Evolutionary conservation across 2,329 filamentous ascomycete genomes (phyloP).

Genomic region (Botrytis elliptica): DNA sequence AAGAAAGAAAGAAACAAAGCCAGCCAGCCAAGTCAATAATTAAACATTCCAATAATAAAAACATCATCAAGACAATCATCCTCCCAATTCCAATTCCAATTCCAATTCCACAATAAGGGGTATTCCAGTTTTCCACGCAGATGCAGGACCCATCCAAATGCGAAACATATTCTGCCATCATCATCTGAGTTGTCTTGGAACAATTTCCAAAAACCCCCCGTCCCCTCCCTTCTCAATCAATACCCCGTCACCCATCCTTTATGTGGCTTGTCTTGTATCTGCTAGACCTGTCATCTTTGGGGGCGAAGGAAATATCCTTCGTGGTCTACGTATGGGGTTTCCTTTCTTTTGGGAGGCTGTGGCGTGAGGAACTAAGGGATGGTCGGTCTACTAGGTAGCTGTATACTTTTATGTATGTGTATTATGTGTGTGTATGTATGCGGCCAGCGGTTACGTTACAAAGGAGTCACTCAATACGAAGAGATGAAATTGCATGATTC

Average conservation of each 20-base stretch:
- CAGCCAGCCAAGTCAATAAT: not conserved
- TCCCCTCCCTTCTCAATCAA: too few species aligned
- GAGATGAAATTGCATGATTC: not conserved
- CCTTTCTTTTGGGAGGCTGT: not conserved
- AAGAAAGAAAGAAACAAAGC: not conserved
- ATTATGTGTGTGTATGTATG: not conserved
- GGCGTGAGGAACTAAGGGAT: too few species aligned
- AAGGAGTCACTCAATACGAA: not conserved
- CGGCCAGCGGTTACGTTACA: conserved; percentile 12
- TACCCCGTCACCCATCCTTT: not conserved
- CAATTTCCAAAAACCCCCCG: not conserved
- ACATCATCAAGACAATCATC: too few species aligned
- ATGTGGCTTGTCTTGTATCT: conserved; percentile 10
- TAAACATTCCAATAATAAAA: not conserved
- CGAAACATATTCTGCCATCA: not conserved
- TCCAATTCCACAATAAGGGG: not conserved
- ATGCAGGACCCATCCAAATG: not conserved
- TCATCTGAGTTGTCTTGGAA: conserved; percentile 16
- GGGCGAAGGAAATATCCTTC: not conserved
- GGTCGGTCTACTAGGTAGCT: too few species aligned
- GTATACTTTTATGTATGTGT: too few species aligned
- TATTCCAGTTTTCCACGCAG: not conserved
- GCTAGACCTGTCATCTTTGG: not conserved
- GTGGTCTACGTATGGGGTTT: not conserved
- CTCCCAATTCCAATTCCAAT: too few species aligned